Evolutionary conservation across 495 filamentous ascomycete species (phyloP).

Genomic region (Penicillium pulvis): DNA sequence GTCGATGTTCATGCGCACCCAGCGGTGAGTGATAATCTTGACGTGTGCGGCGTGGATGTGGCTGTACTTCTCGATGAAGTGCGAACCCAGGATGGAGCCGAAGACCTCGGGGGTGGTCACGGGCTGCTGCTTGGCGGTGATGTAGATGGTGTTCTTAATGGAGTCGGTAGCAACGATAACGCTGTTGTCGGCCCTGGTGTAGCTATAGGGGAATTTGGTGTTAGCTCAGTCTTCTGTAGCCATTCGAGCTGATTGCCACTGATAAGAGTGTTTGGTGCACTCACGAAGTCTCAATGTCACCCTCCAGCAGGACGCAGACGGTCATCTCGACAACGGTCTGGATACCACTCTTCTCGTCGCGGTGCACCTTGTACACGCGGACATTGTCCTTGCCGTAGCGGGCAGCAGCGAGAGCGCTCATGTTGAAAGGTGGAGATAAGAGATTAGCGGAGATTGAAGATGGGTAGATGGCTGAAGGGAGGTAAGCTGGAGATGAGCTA

Average conservation of each 20-base stretch:
- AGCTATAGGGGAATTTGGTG: slow-evolving; percentile 49
- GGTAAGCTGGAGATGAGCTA: neutral
- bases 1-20: slow-evolving; percentile 86
- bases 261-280: slow-evolving; percentile 26
- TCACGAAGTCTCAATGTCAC: slow-evolving; percentile 86
- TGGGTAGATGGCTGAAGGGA: slow-evolving; percentile 8
- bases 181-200: slow-evolving; percentile 92
- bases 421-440: slow-evolving; percentile 17
- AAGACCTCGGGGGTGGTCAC: slow-evolving; percentile 94
- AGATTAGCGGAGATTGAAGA: slow-evolving; percentile 4
- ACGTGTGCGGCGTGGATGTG: slow-evolving; percentile 86
- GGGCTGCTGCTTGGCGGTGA: slow-evolving; percentile 90
- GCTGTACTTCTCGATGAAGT: slow-evolving; percentile 84
- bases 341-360: slow-evolving; percentile 68
- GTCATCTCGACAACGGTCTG: slow-evolving; percentile 96
- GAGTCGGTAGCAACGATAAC: slow-evolving; percentile 96
- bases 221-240: slow-evolving; percentile 1
- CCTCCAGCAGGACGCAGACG: slow-evolving; percentile 85
- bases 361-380: slow-evolving; percentile 91
- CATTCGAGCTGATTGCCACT: neutral
- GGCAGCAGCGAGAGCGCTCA: slow-evolving; percentile 63
- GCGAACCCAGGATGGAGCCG: slow-evolving; percentile 75
- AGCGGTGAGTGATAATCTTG: slow-evolving; percentile 81
- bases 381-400: slow-evolving; percentile 98
- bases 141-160: slow-evolving; percentile 97